Evolutionary conservation across 1,284 basidiomycete genomes (phyloP).

Genomic region (Melampsora americana): DNA sequence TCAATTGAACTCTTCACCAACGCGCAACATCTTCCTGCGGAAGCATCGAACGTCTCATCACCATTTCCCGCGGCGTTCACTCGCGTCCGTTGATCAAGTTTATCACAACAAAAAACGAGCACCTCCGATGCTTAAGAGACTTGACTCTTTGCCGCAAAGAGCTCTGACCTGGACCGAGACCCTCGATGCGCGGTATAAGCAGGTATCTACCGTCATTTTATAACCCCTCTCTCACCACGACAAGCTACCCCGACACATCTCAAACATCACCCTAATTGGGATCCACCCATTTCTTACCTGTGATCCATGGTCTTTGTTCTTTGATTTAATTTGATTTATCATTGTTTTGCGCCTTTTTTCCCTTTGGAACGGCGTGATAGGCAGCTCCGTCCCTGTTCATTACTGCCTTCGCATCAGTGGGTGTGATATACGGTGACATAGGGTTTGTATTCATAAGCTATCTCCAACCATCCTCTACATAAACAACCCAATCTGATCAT

Average conservation of each 20-base stretch:
- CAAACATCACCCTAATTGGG: not conserved
- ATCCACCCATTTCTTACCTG: not conserved
- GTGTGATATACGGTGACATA: constrained; percentile 43
- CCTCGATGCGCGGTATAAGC: constrained; percentile 37
- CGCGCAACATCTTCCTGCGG: too few species aligned
- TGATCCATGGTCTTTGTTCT: too few species aligned
- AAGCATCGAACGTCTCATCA: too few species aligned
- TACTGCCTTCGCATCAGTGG: constrained; percentile 40
- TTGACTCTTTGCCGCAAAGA: too few species aligned
- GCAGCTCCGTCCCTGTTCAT: constrained; percentile 20
- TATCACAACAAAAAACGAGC: too few species aligned
- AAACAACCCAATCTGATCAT: not conserved
- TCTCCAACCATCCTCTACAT: not conserved
- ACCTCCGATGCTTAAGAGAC: too few species aligned
- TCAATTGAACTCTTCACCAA: too few species aligned
- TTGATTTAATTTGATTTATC: not conserved
- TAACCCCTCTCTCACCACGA: not conserved
- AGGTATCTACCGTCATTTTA: constrained; percentile 22
- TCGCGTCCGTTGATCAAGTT: too few species aligned
- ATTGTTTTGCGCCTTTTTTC: not conserved
- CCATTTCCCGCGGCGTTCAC: too few species aligned
- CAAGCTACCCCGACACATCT: not conserved
- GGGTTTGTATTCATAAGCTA: constrained; percentile 18
- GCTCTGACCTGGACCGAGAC: constrained; percentile 31
- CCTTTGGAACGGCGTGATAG: not conserved